Evolutionary conservation across 2,329 filamentous ascomycete genomes (phyloP), one percentile per base, ranked within the genome.

Genomic region (Acrocalymma vagum): DNA sequence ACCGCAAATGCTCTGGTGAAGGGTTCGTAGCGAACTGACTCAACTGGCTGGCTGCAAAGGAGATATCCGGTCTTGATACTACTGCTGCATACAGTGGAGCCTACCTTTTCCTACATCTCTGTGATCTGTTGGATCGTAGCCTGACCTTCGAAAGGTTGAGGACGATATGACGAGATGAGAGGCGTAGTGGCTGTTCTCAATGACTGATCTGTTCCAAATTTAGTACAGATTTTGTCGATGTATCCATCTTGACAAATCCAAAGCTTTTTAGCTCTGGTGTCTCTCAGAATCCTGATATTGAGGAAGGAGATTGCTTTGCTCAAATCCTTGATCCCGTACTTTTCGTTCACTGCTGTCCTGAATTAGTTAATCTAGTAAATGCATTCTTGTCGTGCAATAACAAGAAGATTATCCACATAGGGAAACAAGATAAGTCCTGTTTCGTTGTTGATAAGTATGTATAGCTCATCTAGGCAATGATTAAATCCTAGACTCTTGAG

Each of bases 271-370:
- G 26, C 29, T 31, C 29, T 34, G 10, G 29, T 30, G 18, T 44
- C 28, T 10, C 35, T 18, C 13, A 32, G 26, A 22, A 44, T 44
- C 5, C 28, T 26, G 20, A 44, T 44, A 18, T 39, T 39, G 8
- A 44, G 35, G 25, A 44, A 44, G 35, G 26, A 39, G 28, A 27
- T 31, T 39, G 18, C 34, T 18, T 38, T 10, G 16, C 41, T 26
- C 4, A 44, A 24, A 44, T 44, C 41, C 23, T 44, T 44, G 20
- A 44, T 44, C 26, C 28, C 20, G 22, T 44, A 44, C 16, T 31
- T 31, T 5, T 24, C 29, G 6, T 39, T 39, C 8, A 44, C 14
- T 40, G n/a, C 18, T 26, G 15, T 23, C 34, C 40, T 29, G 14
- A 42, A 32, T 16, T 16, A 6, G 9, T 29, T 9, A 8, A 35